Percentiles rank a stretch among this genome's conserved stretches.
Conservation (phyloP, 768 basidiomycete species). For the Rickenella mellea region DNA sequence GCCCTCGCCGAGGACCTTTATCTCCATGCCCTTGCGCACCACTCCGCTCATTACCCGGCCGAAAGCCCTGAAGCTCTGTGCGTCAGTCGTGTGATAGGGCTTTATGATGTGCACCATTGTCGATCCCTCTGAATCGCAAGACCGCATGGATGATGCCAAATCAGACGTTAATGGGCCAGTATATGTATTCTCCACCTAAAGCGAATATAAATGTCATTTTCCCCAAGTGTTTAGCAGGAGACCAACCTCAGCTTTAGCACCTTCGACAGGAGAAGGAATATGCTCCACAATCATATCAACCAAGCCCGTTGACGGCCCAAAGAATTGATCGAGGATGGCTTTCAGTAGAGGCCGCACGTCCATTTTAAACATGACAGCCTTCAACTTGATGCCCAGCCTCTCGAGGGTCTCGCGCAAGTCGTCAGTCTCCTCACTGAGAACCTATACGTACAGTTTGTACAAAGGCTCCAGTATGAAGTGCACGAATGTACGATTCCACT, state of each 20-base stretch:
- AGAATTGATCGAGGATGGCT: slow-evolving; percentile 91
- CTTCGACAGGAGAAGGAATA: slow-evolving; percentile 69
- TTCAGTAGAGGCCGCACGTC: slow-evolving; percentile 92
- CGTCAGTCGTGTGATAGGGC: slow-evolving; percentile 93
- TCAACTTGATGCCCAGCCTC: slow-evolving; percentile 73
- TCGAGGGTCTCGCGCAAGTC: slow-evolving; percentile 70
- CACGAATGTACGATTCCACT: slow-evolving; percentile 78
- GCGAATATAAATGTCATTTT: too few relatives aligned
- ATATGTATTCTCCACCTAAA: slow-evolving; percentile 80
- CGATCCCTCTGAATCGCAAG: slow-evolving; percentile 76
- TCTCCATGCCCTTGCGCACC: slow-evolving; percentile 65
- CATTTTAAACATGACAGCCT: slow-evolving; percentile 96
- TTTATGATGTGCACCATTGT: slow-evolving; percentile 91
- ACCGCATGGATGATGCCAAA: slow-evolving; percentile 68
- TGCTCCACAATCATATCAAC: slow-evolving; percentile 88
- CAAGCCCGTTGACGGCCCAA: slow-evolving; percentile 81
- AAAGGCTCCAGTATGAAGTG: slow-evolving; percentile 94
- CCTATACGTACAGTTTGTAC: slow-evolving; percentile 95
- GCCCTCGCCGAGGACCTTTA: slow-evolving; percentile 97
- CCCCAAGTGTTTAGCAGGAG: not conserved
- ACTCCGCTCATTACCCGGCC: slow-evolving; percentile 93
- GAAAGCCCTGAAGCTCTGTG: slow-evolving; percentile 93
- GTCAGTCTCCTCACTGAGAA: slow-evolving; percentile 91
- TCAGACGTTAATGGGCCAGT: slow-evolving; percentile 81
- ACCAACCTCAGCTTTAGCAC: slow-evolving; percentile 39